Percentiles rank a stretch among this genome's conserved stretches.
phyloP scores from a whole-genome alignment of 1,284 basidiomycete species.

The Irpex sp. region DNA sequence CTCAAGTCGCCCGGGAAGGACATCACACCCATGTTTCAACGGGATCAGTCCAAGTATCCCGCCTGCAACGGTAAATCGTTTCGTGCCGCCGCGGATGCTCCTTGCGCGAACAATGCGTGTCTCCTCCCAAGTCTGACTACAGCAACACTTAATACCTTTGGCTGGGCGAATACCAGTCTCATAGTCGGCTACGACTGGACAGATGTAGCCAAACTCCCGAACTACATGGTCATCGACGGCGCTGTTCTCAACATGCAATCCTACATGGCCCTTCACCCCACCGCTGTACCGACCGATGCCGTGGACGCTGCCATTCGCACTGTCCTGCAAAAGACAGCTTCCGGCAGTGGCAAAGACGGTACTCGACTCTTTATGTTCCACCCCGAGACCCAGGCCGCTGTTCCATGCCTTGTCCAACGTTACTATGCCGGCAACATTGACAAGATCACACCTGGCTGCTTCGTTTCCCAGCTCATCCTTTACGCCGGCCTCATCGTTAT shows the following conservation, averaged over 20 bases:
- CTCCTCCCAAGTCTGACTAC: constrained; percentile 56
- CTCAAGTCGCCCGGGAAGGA: constrained; percentile 71
- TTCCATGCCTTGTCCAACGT: constrained; percentile 79
- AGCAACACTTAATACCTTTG: constrained; percentile 57
- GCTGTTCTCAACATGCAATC: constrained; percentile 91
- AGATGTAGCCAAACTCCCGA: constrained; percentile 64
- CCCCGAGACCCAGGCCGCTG: constrained; percentile 59
- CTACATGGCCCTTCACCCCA: constrained; percentile 78
- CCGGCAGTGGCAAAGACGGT: constrained; percentile 78
- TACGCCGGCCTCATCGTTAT: constrained; percentile 93
- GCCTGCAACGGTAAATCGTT: constrained; percentile 60
- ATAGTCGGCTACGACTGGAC: constrained; percentile 87
- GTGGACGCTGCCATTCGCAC: constrained; percentile 86
- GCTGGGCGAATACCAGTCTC: constrained; percentile 60
- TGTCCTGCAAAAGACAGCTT: constrained; percentile 50
- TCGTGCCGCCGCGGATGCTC: constrained; percentile 69
- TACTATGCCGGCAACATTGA: constrained; percentile 95
- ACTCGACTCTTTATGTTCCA: constrained; percentile 83
- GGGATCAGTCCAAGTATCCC: constrained; percentile 59
- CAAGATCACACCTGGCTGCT: constrained; percentile 95
- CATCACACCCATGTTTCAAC: constrained; percentile 82
- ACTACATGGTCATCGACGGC: constrained; percentile 90
- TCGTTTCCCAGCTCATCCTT: constrained; percentile 86
- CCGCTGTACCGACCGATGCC: constrained; percentile 65
- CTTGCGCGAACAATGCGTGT: constrained; percentile 64